These are phyloP conservation scores for Kodamaea sagamina DNA, from an alignment of 805 yeast genomes.

Conservation along the genomic window DNA sequence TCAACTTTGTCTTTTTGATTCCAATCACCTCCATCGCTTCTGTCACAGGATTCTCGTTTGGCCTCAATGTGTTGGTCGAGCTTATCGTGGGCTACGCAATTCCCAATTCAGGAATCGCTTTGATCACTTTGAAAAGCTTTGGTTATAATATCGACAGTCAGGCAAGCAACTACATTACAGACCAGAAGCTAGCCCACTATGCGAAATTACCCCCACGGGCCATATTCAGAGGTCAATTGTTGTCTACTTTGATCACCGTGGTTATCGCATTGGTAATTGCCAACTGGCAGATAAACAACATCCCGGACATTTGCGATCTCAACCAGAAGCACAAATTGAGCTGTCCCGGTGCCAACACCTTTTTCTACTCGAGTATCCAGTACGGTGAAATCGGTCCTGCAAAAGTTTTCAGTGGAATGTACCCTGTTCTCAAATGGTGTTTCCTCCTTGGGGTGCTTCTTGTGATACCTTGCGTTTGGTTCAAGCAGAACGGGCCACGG, in stretches of 20 bases:
- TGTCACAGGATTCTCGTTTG: constrained; percentile 59
- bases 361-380: constrained; percentile 52
- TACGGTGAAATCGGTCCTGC: constrained; percentile 63
- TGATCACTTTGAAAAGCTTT: constrained; percentile 49
- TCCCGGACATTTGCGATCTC: constrained; percentile 37
- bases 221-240: constrained; percentile 39
- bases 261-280: constrained; percentile 36
- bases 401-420: constrained; percentile 56
- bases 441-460: constrained; percentile 54
- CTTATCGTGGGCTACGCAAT: constrained; percentile 64
- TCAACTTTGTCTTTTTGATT: constrained; percentile 55
- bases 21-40: constrained; percentile 66
- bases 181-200: constrained; percentile 31
- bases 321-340: constrained; percentile 37
- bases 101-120: constrained; percentile 61
- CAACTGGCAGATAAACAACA: constrained; percentile 42
- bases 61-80: constrained; percentile 63
- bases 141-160: constrained; percentile 63
- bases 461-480: constrained; percentile 39
- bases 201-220: constrained; percentile 29
- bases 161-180: constrained; percentile 54
- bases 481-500: constrained; percentile 38
- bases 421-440: constrained; percentile 57
- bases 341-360: constrained; percentile 51
- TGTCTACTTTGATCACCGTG: constrained; percentile 39